Conservation (phyloP, 495 filamentous ascomycete species). For the Immersiella caudata region DNA sequence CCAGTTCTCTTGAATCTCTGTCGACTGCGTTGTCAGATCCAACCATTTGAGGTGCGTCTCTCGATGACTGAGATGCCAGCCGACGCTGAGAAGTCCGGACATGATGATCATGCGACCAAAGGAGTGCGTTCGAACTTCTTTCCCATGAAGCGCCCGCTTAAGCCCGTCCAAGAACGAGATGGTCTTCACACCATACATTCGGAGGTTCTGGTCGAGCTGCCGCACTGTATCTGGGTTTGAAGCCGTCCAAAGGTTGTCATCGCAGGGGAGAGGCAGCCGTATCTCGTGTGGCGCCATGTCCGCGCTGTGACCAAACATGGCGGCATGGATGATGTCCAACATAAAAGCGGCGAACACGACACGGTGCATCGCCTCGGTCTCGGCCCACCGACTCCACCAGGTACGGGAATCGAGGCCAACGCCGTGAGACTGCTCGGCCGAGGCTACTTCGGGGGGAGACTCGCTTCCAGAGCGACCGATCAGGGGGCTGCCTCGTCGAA, state of each 20-base stretch:
- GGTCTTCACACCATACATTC: conserved; percentile 81
- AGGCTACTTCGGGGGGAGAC: conserved; percentile 72
- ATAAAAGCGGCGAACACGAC: conserved; percentile 96
- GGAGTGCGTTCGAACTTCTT: conserved; percentile 85
- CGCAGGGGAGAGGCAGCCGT: conserved; percentile 88
- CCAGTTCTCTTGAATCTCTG: conserved; percentile 88
- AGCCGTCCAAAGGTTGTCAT: conserved; percentile 92
- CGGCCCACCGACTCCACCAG: conserved; percentile 95
- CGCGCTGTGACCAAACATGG: conserved; percentile 95
- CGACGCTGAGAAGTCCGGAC: conserved; percentile 89
- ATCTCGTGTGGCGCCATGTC: conserved; percentile 98
- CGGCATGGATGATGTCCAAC: conserved; percentile 90
- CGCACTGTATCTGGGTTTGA: conserved; percentile 83
- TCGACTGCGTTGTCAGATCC: conserved; percentile 63
- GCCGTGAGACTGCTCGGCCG: conserved; percentile 53
- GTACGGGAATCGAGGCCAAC: conserved; percentile 69
- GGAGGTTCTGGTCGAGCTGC: conserved; percentile 77
- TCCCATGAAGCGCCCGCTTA: conserved; percentile 84
- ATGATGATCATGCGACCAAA: conserved; percentile 95
- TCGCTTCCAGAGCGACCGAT: conserved; percentile 88
- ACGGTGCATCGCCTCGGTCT: conserved; percentile 86
- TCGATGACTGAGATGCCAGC: conserved; percentile 94
- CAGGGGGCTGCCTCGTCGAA: conserved; percentile 88
- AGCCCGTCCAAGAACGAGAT: conserved; percentile 89
- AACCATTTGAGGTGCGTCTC: conserved; percentile 91